These are phyloP conservation scores for Platanus orientalis DNA, from an alignment of 164 flowering plant genomes.

Conservation along the genomic window DNA sequence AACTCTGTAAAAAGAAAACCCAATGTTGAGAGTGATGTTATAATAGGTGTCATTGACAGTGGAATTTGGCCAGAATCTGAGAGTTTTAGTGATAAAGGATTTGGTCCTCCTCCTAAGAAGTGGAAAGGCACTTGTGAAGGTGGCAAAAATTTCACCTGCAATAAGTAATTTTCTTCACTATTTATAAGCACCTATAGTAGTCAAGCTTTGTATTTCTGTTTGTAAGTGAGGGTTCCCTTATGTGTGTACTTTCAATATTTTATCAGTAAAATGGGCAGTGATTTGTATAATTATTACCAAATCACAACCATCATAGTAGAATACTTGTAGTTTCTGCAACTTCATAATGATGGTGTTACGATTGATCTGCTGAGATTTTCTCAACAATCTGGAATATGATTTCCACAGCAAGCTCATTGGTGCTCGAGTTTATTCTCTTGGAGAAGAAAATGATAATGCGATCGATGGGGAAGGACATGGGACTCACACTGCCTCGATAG, in stretches of 20 bases:
- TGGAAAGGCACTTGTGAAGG: constrained; percentile 50
- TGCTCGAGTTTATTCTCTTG: constrained; percentile 32
- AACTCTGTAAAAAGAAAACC: constrained; percentile 13
- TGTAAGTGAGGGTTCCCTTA: too few relatives aligned
- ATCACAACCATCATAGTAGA: constrained; percentile 16
- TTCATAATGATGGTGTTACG: too few relatives aligned
- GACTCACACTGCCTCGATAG: constrained; percentile 66
- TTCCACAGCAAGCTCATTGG: constrained; percentile 53
- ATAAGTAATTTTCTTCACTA: constrained; percentile 12
- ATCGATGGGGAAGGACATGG: constrained; percentile 67
- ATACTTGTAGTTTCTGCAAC: background rate
- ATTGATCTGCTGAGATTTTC: too few relatives aligned
- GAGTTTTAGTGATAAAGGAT: too few relatives aligned
- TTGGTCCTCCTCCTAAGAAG: constrained; percentile 44
- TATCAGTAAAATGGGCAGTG: too few relatives aligned
- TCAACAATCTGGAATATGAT: too few relatives aligned
- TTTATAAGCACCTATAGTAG: too few relatives aligned
- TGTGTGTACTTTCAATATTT: constrained; percentile 29
- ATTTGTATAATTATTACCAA: too few relatives aligned
- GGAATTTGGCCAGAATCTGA: too few relatives aligned
- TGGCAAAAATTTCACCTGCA: constrained; percentile 51
- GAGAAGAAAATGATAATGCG: constrained; percentile 30
- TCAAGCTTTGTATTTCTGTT: too few relatives aligned
- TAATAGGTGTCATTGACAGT: constrained; percentile 46
- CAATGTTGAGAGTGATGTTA: constrained; percentile 20